Conservation (phyloP, 148 eudicot genomes). For the Amaranthus palmeri region DNA sequence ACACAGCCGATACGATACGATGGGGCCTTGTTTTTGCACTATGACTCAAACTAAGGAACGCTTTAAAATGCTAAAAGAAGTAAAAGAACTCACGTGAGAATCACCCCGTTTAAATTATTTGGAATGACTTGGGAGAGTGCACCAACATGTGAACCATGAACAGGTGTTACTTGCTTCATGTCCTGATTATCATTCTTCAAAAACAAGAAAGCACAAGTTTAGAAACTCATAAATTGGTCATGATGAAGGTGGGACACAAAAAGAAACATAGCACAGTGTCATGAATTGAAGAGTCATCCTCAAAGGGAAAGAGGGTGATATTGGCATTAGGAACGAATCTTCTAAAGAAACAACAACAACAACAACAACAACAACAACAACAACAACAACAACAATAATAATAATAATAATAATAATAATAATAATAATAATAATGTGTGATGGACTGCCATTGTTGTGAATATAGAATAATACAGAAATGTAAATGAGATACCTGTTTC, state of each 20-base stretch:
- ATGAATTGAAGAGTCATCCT: not conserved
- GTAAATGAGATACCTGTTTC: constrained; percentile 47
- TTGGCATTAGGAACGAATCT: too few relatives aligned
- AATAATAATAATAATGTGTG: too few relatives aligned
- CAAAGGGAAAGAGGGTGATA: not conserved
- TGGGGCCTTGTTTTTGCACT: too few relatives aligned
- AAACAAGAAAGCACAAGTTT: constrained; percentile 8
- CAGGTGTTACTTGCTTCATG: constrained; percentile 49
- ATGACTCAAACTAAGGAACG: not conserved
- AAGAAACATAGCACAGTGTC: not conserved
- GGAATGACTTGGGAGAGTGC: constrained; percentile 81
- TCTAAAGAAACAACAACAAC: not conserved
- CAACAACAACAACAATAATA: not conserved
- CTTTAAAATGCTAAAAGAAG: not conserved
- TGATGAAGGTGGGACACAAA: constrained; percentile 2
- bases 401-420: too few relatives aligned
- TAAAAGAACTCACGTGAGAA: constrained; percentile 65
- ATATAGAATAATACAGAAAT: not conserved
- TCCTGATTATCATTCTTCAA: constrained; percentile 54
- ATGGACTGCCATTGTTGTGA: not conserved
- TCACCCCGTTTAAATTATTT: constrained; percentile 67
- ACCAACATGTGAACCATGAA: constrained; percentile 59
- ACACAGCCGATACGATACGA: too few relatives aligned
- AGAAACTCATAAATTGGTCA: constrained; percentile 11
- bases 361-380: not conserved